Conservation (phyloP, 495 filamentous ascomycete genomes). For the Penicillium salamii region DNA sequence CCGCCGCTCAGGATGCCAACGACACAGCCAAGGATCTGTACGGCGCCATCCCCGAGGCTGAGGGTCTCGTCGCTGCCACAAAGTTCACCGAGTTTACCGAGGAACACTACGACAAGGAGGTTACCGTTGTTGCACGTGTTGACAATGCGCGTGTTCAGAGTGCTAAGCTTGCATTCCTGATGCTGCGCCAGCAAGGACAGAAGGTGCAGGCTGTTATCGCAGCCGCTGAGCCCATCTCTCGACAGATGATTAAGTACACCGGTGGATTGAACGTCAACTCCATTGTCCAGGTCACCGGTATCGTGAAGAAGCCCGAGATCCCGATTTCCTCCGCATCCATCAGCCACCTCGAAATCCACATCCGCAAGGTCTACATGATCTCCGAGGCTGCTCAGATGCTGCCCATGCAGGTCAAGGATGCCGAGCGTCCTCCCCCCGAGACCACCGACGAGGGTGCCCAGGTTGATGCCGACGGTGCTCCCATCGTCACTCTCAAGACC, state of each 20-base stretch:
- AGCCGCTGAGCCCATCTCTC: constrained; percentile 51
- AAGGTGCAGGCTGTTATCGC: constrained; percentile 78
- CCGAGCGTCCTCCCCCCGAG: constrained; percentile 52
- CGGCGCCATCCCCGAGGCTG: constrained; percentile 47
- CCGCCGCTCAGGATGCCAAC: constrained; percentile 52
- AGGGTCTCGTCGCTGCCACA: constrained; percentile 33
- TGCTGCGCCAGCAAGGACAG: constrained; percentile 77
- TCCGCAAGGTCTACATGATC: constrained; percentile 76
- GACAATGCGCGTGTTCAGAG: constrained; percentile 86
- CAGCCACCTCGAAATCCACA: constrained; percentile 71
- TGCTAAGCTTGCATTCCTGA: constrained; percentile 88
- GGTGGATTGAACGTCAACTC: constrained; percentile 75
- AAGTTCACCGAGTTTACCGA: constrained; percentile 49
- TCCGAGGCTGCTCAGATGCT: constrained; percentile 61
- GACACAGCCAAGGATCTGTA: constrained; percentile 73
- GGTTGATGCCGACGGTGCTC: constrained; percentile 47
- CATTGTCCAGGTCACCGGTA: constrained; percentile 74
- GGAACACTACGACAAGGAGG: constrained; percentile 65
- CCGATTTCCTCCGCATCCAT: constrained; percentile 76
- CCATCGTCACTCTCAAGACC: constrained; percentile 69
- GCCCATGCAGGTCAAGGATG: constrained; percentile 70
- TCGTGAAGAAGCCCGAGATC: constrained; percentile 70
- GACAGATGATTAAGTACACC: constrained; percentile 88
- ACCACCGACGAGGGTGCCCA: constrained; percentile 42
- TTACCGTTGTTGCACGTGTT: constrained; percentile 78